Conservation (phyloP, 1,139 yeast species). For the Suhomyces ambrosiae region DNA sequence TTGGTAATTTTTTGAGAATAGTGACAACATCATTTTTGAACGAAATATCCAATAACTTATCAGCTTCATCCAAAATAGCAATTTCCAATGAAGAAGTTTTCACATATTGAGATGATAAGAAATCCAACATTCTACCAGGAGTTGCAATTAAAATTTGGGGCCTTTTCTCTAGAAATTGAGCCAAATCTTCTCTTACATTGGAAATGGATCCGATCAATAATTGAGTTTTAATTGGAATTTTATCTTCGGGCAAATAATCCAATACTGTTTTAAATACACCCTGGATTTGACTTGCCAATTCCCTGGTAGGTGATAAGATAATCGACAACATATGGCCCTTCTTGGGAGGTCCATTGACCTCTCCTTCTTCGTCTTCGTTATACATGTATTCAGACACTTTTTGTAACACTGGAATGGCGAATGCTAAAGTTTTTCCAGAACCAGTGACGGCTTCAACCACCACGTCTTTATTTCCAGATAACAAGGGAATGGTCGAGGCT, state of each 20-base stretch:
- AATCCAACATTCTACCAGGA: constrained; percentile 86
- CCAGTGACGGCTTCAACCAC: constrained; percentile 98
- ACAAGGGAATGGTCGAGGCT: constrained; percentile 89
- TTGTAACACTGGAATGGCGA: constrained; percentile 79
- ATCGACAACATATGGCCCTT: constrained; percentile 73
- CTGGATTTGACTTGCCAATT: constrained; percentile 82
- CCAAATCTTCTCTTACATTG: constrained; percentile 73
- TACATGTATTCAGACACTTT: constrained; percentile 44
- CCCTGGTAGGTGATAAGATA: constrained; percentile 88
- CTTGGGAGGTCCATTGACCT: constrained; percentile 36
- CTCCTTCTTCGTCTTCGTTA: constrained; percentile 22
- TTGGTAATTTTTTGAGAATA: constrained; percentile 71
- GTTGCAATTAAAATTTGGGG: constrained; percentile 88
- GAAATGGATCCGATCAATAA: constrained; percentile 78
- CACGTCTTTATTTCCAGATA: constrained; percentile 88
- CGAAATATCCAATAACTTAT: constrained; percentile 77
- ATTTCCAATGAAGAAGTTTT: constrained; percentile 67
- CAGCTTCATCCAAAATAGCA: constrained; percentile 90
- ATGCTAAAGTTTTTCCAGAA: constrained; percentile 92
- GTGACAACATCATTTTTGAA: constrained; percentile 69
- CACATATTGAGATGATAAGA: constrained; percentile 54
- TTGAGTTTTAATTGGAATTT: constrained; percentile 57
- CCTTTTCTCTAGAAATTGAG: constrained; percentile 49
- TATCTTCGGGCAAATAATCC: constrained; percentile 57
- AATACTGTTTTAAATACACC: constrained; percentile 63